Evolutionary conservation across 306 rosid species (phyloP).

Genomic region (Prunus salicina): DNA sequence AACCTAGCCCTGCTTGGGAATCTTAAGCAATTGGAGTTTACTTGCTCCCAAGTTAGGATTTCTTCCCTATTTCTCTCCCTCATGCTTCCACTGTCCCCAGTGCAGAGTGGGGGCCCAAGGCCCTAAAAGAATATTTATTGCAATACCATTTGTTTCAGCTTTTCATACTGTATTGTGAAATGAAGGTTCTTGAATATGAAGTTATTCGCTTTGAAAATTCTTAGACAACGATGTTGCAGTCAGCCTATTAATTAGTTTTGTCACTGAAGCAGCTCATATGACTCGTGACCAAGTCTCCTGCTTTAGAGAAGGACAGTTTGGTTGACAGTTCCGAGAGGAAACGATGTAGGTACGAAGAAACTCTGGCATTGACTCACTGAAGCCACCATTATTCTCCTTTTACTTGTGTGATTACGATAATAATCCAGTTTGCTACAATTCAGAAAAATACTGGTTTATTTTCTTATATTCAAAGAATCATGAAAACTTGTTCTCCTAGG

Average conservation of each 20-base stretch:
- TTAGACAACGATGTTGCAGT: not conserved
- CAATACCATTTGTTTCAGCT: too few species aligned
- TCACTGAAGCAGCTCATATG: not conserved
- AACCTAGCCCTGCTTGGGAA: too few species aligned
- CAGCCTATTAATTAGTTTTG: not conserved
- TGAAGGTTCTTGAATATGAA: too few species aligned
- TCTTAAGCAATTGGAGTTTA: too few species aligned
- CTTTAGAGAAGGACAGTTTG: not conserved
- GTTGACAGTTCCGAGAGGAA: not conserved
- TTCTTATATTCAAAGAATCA: not conserved
- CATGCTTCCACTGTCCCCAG: too few species aligned
- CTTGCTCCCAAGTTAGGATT: not conserved
- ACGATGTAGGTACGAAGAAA: not conserved
- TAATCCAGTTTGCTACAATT: not conserved
- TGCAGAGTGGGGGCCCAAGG: not conserved
- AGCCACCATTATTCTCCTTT: not conserved
- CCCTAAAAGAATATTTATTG: not conserved
- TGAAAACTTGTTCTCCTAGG: not conserved
- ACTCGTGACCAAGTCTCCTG: too few species aligned
- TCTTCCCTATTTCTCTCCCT: not conserved
- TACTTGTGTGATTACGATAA: not conserved
- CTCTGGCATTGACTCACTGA: not conserved
- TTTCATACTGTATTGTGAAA: too few species aligned
- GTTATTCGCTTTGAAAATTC: too few species aligned
- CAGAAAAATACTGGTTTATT: not conserved